Evolutionary conservation across 2,329 filamentous ascomycete genomes (phyloP).

Genomic region (Dothideomycetes sp.): DNA sequence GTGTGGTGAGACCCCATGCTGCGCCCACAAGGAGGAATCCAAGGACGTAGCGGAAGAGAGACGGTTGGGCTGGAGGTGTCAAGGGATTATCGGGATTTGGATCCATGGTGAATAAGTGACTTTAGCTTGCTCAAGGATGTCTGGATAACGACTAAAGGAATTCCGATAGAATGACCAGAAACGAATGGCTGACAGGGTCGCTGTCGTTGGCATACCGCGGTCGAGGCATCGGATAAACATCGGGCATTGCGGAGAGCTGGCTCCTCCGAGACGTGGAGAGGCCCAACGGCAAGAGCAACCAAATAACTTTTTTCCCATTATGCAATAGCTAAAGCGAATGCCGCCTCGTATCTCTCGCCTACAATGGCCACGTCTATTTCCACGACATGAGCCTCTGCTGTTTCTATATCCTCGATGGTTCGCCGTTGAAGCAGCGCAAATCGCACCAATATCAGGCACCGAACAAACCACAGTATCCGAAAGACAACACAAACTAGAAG

Average conservation of each 20-base stretch:
- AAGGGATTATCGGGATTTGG: constrained; percentile 19
- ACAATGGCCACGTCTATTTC: constrained; percentile 3
- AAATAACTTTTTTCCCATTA: neutral
- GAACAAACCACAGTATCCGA: neutral
- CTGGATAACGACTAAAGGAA: constrained; percentile 5
- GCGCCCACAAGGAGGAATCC: constrained; percentile 85
- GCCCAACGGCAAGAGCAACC: neutral
- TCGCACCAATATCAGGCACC: neutral
- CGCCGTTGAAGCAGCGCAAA: neutral
- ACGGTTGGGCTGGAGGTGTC: constrained; percentile 23
- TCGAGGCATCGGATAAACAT: too few relatives aligned
- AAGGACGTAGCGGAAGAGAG: constrained; percentile 69
- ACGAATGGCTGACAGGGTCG: too few relatives aligned
- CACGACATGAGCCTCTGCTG: neutral
- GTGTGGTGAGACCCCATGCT: constrained; percentile 85
- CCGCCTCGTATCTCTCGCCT: constrained; percentile 7
- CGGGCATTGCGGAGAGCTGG: constrained; percentile 2
- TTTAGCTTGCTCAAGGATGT: neutral
- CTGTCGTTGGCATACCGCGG: neutral
- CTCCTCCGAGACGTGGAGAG: neutral
- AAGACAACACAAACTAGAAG: neutral
- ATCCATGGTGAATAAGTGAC: constrained; percentile 21
- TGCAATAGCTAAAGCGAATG: constrained; percentile 7
- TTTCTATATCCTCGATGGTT: constrained; percentile 10
- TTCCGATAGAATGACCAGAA: too few relatives aligned